These are phyloP conservation scores for Cladophialophora exuberans DNA, from an alignment of 2,329 filamentous ascomycete genomes.

Conservation along the genomic window DNA sequence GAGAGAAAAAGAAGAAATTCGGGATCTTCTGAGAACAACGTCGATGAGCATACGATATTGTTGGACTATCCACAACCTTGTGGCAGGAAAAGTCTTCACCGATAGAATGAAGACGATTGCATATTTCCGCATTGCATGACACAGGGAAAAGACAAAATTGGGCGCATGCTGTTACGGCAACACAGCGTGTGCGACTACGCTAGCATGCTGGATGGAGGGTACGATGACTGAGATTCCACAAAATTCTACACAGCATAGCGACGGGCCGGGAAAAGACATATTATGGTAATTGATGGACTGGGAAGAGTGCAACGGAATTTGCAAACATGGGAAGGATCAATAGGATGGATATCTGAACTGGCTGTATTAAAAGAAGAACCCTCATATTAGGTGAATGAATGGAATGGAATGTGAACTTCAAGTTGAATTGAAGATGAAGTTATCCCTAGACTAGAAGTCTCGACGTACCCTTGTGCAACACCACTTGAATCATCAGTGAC, in stretches of 20 bases:
- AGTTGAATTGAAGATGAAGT: background rate
- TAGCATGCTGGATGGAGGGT: background rate
- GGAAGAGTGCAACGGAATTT: background rate
- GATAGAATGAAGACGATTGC: background rate
- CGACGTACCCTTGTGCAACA: too few relatives aligned
- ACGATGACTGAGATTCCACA: background rate
- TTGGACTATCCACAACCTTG: background rate
- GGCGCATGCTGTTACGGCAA: too few relatives aligned
- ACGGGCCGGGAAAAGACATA: background rate
- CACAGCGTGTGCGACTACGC: background rate
- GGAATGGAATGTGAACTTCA: too few relatives aligned
- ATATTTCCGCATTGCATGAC: background rate
- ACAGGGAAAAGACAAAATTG: too few relatives aligned
- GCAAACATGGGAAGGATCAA: background rate
- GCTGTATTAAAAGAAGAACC: conserved; percentile 1
- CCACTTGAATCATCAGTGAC: too few relatives aligned
- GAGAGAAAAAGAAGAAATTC: conserved; percentile 37
- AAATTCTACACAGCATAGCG: conserved; percentile 2
- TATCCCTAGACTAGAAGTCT: too few relatives aligned
- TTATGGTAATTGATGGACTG: background rate
- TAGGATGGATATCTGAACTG: conserved; percentile 1
- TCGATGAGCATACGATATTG: background rate
- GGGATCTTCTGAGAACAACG: conserved; percentile 32
- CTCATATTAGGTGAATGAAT: too few relatives aligned
- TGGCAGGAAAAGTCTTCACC: background rate